These are phyloP conservation scores for Neurospora hispaniola DNA, from an alignment of 495 filamentous ascomycete genomes.

Conservation along the genomic window DNA sequence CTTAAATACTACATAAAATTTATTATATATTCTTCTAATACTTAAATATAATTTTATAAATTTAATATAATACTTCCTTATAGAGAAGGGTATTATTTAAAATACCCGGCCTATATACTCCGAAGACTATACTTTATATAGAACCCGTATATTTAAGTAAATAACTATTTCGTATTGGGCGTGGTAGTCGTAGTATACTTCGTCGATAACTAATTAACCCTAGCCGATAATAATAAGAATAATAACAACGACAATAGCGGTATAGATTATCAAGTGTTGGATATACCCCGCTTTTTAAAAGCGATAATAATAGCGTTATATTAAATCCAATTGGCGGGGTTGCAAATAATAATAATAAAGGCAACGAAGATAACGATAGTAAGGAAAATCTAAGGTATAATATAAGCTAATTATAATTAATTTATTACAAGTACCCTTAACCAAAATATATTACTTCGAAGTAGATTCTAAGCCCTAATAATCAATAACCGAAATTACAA, in stretches of 20 bases:
- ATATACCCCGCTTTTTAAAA: background rate
- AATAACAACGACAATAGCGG: background rate
- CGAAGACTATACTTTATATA: no score
- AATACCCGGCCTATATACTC: no score
- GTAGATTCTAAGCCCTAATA: no score
- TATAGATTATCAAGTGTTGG: background rate
- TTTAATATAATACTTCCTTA: no score
- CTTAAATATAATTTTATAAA: no score
- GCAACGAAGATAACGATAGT: background rate
- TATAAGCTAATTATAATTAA: background rate
- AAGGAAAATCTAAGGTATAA: background rate
- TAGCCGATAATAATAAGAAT: background rate
- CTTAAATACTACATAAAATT: no score
- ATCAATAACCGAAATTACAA: background rate
- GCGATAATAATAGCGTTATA: background rate
- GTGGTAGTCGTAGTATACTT: no score
- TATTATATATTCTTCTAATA: no score
- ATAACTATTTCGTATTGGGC: no score
- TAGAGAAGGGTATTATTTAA: no score
- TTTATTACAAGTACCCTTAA: background rate
- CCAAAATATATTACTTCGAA: background rate
- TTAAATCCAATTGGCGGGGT: background rate
- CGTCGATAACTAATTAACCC: no score
- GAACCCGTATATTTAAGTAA: no score
- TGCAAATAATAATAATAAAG: background rate